Evolutionary conservation across 140 eudicot genomes (phyloP).

Genomic region (Ambrosia hybrid): DNA sequence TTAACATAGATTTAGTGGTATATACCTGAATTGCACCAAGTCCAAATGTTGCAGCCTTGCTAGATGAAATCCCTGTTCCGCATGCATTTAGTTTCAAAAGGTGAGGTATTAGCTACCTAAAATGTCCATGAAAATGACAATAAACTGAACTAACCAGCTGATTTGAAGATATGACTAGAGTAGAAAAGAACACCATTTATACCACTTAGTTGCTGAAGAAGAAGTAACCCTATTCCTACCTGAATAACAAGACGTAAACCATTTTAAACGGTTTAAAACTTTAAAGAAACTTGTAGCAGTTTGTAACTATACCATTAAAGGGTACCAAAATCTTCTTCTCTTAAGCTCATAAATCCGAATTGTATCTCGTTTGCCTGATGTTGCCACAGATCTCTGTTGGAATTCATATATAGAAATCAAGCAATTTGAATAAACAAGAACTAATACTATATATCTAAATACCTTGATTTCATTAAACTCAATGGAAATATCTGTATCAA

Average conservation of each 20-base stretch:
- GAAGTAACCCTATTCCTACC: constrained; percentile 82
- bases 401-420: constrained; percentile 16
- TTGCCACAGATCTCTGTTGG: constrained; percentile 67
- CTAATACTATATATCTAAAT: neutral
- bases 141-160: constrained; percentile 61
- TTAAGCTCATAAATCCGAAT: constrained; percentile 62
- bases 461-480: constrained; percentile 85
- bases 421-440: neutral
- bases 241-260: constrained; percentile 24
- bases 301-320: constrained; percentile 60
- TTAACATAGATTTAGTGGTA: neutral
- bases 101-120: neutral
- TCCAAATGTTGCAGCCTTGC: constrained; percentile 69
- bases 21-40: constrained; percentile 85
- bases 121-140: neutral
- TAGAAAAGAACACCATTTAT: constrained; percentile 82
- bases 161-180: constrained; percentile 65
- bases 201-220: constrained; percentile 87
- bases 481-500: constrained; percentile 64
- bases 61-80: constrained; percentile 58
- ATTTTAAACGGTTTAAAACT: neutral
- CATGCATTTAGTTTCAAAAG: constrained; percentile 7
- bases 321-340: constrained; percentile 72
- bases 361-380: constrained; percentile 57
- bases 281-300: neutral